Base-by-base conservation (phyloP, 768 basidiomycete species). In the Leccinum uliginosum region DNA sequence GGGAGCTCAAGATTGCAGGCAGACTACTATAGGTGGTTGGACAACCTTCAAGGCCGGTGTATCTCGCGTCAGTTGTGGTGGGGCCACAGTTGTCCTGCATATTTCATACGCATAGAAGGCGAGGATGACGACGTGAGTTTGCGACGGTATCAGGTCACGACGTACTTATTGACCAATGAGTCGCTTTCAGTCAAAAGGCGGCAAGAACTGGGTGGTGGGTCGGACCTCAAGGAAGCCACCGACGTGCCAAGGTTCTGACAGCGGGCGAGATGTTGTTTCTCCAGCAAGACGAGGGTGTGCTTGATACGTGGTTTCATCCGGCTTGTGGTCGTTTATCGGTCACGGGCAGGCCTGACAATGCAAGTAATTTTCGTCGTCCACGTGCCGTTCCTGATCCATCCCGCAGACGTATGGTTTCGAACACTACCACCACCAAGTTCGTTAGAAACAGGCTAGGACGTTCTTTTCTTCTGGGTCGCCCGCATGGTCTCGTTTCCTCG, bases 281-380 rank as follows among this genome's bases (percentile, higher is more conserved):
- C 11, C 84, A 88, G 66, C 97, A 98, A 69, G 97, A 98, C 64
- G 91, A 92, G 58, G 97, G 98, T 69, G 96, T 99, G 2, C 81
- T 99, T 14, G 97, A 99, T 74, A 99, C 97, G 1, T 99, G 97
- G 96, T 99, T 98, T 98, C 95, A 0, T 97, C 94, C 46, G 97
- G 86, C 45, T 75, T 98, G 7, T 99, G 97, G 97, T 96, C 96
- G 2, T 97, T 91, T 76, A 26, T 95, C 94, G 2, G 97, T 93
- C 67, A 81, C 93, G 80, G 97, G 96, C 29, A 98, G 97, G 97
- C 97, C 97, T 0, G 81, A 93, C n/a, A 82, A 93, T 71, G 93
- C 90, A 53, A 43, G 68, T 61, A 32, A 35, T 3, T 21, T 29
- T 45, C 10, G n/a, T 1, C 34, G 23, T 4, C 10, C 11, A 9